Evolutionary conservation across 257 asterid species (phyloP).

Genomic region (Asclepias syriaca): DNA sequence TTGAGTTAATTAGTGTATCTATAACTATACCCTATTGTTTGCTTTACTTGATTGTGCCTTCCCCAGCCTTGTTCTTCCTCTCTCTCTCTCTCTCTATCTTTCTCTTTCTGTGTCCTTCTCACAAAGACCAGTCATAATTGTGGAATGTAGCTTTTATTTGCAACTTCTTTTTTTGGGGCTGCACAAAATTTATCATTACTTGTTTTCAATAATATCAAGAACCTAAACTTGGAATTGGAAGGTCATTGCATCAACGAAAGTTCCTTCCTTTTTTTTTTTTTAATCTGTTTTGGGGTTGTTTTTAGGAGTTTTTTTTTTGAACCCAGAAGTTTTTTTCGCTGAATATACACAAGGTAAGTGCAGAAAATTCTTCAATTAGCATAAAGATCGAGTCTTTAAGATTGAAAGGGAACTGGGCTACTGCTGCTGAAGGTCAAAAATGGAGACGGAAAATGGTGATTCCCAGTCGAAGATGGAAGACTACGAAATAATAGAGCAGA

Average conservation of each 20-base stretch:
- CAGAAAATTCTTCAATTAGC: conserved; percentile 13
- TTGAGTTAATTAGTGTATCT: conserved; percentile 15
- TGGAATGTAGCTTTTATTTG: conserved; percentile 24
- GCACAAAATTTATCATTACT: conserved; percentile 10
- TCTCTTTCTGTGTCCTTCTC: conserved; percentile 20
- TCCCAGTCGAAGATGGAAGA: conserved; percentile 63
- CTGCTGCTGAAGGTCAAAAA: conserved; percentile 30
- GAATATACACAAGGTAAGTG: conserved; percentile 26
- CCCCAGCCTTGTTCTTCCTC: conserved; percentile 18
- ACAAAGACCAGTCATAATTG: conserved; percentile 26
- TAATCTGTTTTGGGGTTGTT: conserved; percentile 8
- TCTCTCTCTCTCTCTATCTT: conserved; percentile 17
- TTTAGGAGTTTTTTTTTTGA: conserved; percentile 14
- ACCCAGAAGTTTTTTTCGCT: conserved; percentile 16
- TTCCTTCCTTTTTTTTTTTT: conserved; percentile 1
- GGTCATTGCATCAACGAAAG: conserved; percentile 18
- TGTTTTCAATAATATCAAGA: conserved; percentile 13
- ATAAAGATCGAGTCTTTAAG: conserved; percentile 19
- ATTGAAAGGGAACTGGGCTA: conserved; percentile 9
- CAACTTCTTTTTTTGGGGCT: conserved; percentile 18
- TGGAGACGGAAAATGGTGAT: conserved; percentile 55
- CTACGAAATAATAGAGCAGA: conserved; percentile 75
- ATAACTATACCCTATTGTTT: conserved; percentile 9
- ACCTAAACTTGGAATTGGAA: conserved; percentile 18
- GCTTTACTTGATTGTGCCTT: conserved; percentile 25